Evolutionary conservation across 2,329 filamentous ascomycete species (phyloP), one percentile per base, ranked within the genome.

Genomic region (Zymoseptoria pseudotritici): DNA sequence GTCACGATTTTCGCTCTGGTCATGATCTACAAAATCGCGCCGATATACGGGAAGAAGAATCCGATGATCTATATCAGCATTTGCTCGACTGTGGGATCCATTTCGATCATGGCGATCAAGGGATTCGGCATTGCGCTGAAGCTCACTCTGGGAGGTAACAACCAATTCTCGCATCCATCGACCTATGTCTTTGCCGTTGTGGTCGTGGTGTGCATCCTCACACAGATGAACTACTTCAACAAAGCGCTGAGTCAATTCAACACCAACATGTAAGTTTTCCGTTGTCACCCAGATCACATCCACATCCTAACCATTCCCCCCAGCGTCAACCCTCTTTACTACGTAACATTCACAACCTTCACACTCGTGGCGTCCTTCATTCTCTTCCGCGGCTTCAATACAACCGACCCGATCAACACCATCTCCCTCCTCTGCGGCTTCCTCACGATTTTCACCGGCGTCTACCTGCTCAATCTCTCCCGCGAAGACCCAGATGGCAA

Each of bases 211-310:
- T 99, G 94, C 79, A 97, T 99, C 72, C 76, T 99, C 67, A 97
- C 92, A 8, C 94, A 99, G 80, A 97, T 99, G 94, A 99, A 99
- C 77, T 99, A 99, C 77, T 96, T 99, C 78, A 99, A 99, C 82
- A 99, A 99, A 77, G 94, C 94, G 7, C 79, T 99, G 61, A 95
- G 91, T 75, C 91, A 95, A 71, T 99, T 97, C 77, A 93, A 90
- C 29, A 97, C 94, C 31, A 96, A 95, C 69, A 96, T 99, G 92
- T 96, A 83, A 74, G 89, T 13, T 36, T 13, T 36, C 13, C 42
- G 9, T 19, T 8, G 17, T 20, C 8, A 31, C 6, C n/a, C 36
- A 5, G 26, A 29, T 7, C 31, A 29, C 11, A 26, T 13, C 10
- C 21, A 31, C 50, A 17, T 24, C 21, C 53, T 54, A 46, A 56